Evolutionary conservation across 352 stramenopile genomes (phyloP), one percentile per base, ranked within the genome.

Genomic region (Globisporangium carolinianum): DNA sequence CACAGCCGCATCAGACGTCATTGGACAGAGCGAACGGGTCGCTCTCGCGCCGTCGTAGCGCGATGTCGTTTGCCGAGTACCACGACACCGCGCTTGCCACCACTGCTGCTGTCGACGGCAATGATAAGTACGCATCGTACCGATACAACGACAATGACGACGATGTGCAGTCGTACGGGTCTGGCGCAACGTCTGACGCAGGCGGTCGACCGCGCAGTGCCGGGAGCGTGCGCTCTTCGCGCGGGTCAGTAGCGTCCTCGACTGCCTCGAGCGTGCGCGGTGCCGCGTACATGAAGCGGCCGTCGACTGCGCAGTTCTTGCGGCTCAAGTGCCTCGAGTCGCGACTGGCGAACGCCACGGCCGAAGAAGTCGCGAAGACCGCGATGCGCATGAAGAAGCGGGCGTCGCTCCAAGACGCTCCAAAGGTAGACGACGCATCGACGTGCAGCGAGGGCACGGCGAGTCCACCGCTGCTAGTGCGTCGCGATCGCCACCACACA

Each of bases 241-340:
- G 58, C 5, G 55, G 42, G 3, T 62, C 61, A 6, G 61, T 62
- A 3, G 53, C 47, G 6, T 66, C 66, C 0, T 81, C 66, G n/a
- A 51, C 50, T 5, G 57, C 52, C n/a, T 62, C 50, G 17, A 57
- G 47, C 14, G 62, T 90, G 17, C 77, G 69, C 35, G 65, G 79
- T 5, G 79, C 73, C 15, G 66, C 75, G 9, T 90, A 87, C 63
- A 69, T 87, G 70, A 73, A 72, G 53, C 68, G 77, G 5, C 73
- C 77, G 15, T 69, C 77, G 38, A 88, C 73, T 4, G 67, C 77
- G 5, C 77, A 87, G 58, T 72, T 80, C 37, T 75, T 90, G 15
- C 69, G 79, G 4, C 79, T 86, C 46, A 86, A 90, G 48, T 90
- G 79, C 18, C 58, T 87, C 38, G 77, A 90, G 63, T 84, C 72